A percentile compares a stretch with the other conserved stretches of the same genome.
These are phyloP conservation scores for Lagenidium giganteum DNA, from an alignment of 352 stramenopile species.

Conservation along the genomic window DNA sequence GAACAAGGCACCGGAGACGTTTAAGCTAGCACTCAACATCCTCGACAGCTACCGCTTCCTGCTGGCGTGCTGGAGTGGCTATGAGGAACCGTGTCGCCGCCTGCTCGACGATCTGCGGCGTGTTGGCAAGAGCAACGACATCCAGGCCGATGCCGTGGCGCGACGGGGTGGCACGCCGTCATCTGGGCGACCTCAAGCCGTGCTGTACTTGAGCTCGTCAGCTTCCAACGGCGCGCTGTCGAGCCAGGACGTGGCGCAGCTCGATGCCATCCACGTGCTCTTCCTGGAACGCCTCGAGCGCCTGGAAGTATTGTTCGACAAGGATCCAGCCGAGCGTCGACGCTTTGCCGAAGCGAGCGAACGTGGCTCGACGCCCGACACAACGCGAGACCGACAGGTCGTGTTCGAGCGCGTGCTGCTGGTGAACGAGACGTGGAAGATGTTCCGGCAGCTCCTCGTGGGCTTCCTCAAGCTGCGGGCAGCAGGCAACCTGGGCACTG, in stretches of 20 bases:
- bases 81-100: slow-evolving; percentile 31
- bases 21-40: slow-evolving; percentile 29
- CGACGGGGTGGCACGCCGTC: slow-evolving; percentile 7
- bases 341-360: slow-evolving; percentile 16
- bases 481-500: slow-evolving; percentile 37
- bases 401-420: slow-evolving; percentile 19
- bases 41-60: slow-evolving; percentile 53
- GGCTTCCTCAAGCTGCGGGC: slow-evolving; percentile 52
- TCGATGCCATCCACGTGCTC: slow-evolving; percentile 42
- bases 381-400: no score
- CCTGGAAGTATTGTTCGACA: slow-evolving; percentile 28
- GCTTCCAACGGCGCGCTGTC: slow-evolving; percentile 31
- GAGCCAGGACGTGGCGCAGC: slow-evolving; percentile 65
- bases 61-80: slow-evolving; percentile 46
- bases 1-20: slow-evolving; percentile 21
- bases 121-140: slow-evolving; percentile 58
- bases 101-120: slow-evolving; percentile 58
- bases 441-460: slow-evolving; percentile 65
- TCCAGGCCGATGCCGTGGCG: slow-evolving; percentile 41
- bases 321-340: background rate
- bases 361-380: no score
- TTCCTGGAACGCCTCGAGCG: slow-evolving; percentile 50
- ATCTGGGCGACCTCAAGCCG: no score
- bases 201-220: slow-evolving; percentile 56
- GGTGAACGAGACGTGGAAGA: slow-evolving; percentile 70